A percentile compares a stretch with the other conserved stretches of the same genome.
These are phyloP conservation scores for Graphilbum sp. DNA, from an alignment of 2,329 filamentous ascomycete species.

Conservation along the genomic window DNA sequence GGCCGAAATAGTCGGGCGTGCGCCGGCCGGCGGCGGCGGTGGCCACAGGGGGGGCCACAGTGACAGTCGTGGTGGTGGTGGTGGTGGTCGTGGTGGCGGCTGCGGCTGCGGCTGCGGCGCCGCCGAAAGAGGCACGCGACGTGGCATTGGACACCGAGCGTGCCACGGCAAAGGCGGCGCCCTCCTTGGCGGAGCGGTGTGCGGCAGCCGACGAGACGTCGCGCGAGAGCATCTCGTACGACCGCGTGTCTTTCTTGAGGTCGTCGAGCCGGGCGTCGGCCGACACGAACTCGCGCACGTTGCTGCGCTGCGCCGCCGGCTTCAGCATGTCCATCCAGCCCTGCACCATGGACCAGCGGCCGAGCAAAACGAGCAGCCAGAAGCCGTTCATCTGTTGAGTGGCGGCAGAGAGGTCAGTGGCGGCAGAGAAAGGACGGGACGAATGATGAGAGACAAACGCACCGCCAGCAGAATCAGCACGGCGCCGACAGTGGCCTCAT, in stretches of 20 bases:
- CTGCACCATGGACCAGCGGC: slow-evolving; percentile 66
- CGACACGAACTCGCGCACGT: slow-evolving; percentile 72
- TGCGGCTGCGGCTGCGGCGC: neutral
- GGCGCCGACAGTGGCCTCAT: slow-evolving; percentile 60
- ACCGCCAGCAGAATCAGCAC: slow-evolving; percentile 71
- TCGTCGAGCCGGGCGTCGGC: slow-evolving; percentile 53
- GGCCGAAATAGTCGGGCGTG: slow-evolving; percentile 39
- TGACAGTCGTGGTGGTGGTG: neutral
- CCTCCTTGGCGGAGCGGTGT: slow-evolving; percentile 1
- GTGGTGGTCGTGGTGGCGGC: neutral
- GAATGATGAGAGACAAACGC: slow-evolving; percentile 44
- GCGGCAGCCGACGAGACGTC: slow-evolving; percentile 16
- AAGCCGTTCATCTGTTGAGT: slow-evolving; percentile 57
- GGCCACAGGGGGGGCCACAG: neutral
- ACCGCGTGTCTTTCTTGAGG: slow-evolving; percentile 45
- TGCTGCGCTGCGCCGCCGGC: slow-evolving; percentile 25
- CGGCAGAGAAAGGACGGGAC: slow-evolving; percentile 9
- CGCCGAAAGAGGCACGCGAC: neutral
- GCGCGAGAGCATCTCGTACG: slow-evolving; percentile 67
- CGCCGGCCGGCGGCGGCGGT: slow-evolving; percentile 20
- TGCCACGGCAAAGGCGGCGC: slow-evolving; percentile 32
- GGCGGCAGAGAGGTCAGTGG: neutral
- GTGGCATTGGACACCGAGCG: too few species aligned
- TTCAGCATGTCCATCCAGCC: slow-evolving; percentile 61
- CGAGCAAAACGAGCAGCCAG: slow-evolving; percentile 69